A percentile compares a stretch with the other conserved stretches of the same genome.
These are phyloP conservation scores for Pugionium cornutum DNA, from an alignment of 345 rosid species.

Conservation along the genomic window DNA sequence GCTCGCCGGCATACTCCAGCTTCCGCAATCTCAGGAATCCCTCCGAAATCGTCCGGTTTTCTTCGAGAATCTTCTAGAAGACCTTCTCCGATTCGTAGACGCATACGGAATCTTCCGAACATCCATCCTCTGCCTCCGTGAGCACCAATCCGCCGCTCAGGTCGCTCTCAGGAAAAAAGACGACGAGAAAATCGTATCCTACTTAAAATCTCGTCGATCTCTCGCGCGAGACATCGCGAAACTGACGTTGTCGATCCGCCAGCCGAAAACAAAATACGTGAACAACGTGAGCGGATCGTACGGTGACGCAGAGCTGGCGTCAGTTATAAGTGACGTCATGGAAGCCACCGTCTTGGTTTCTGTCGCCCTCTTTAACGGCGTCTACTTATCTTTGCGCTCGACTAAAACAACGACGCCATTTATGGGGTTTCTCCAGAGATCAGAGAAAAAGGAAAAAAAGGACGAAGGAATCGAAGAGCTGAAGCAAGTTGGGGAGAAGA, in stretches of 20 bases:
- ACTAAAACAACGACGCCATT: slow-evolving; percentile 17
- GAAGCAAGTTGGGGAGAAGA: slow-evolving; percentile 36
- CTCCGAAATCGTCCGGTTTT: slow-evolving; percentile 36
- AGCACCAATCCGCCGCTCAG: slow-evolving; percentile 42
- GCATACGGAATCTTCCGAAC: slow-evolving; percentile 45
- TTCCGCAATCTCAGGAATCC: slow-evolving; percentile 42
- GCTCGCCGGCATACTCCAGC: slow-evolving; percentile 37
- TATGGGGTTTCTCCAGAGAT: slow-evolving; percentile 31
- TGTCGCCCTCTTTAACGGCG: slow-evolving; percentile 39
- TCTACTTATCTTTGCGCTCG: slow-evolving; percentile 11
- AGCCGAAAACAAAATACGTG: slow-evolving; percentile 28
- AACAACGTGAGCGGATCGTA: slow-evolving; percentile 12
- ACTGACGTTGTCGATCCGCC: slow-evolving; percentile 33
- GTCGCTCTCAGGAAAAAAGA: slow-evolving; percentile 39
- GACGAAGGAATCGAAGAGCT: slow-evolving; percentile 39
- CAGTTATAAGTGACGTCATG: slow-evolving; percentile 35
- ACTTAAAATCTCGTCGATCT: slow-evolving; percentile 36
- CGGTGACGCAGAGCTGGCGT: slow-evolving; percentile 40
- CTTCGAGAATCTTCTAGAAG: slow-evolving; percentile 45
- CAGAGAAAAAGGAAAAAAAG: slow-evolving; percentile 13
- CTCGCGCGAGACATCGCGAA: slow-evolving; percentile 35
- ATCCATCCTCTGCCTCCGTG: slow-evolving; percentile 35
- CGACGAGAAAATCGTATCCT: slow-evolving; percentile 25
- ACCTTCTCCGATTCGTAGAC: slow-evolving; percentile 42
- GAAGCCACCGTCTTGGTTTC: slow-evolving; percentile 38